A percentile compares a stretch with the other conserved stretches of the same genome.
These are phyloP conservation scores for Ophiocordyceps camponoti-saundersi DNA, from an alignment of 2,329 filamentous ascomycete genomes.

Conservation along the genomic window DNA sequence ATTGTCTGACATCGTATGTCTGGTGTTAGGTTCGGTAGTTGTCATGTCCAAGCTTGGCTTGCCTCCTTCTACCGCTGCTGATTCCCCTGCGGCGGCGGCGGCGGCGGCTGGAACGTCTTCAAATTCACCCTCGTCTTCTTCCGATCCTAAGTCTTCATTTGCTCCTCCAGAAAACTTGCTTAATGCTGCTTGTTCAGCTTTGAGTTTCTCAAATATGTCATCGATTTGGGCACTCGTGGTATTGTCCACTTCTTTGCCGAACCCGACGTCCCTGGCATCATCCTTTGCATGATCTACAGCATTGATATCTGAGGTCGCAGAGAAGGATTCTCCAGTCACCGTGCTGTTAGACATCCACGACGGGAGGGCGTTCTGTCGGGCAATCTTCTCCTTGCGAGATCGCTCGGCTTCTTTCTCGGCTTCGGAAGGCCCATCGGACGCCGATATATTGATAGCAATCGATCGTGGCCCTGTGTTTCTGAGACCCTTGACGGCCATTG, in stretches of 20 bases:
- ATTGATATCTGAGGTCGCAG: constrained; percentile 10
- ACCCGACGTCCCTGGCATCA: constrained; percentile 27
- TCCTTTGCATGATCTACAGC: constrained; percentile 17
- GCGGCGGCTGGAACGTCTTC: constrained; percentile 28
- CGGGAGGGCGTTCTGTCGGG: constrained; percentile 52
- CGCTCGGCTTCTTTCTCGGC: constrained; percentile 49
- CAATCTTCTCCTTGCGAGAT: constrained; percentile 46
- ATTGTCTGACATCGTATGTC: constrained; percentile 8
- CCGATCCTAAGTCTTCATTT: constrained; percentile 15
- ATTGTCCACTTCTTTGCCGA: constrained; percentile 22
- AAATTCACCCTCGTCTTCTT: constrained; percentile 27
- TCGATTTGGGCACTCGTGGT: constrained; percentile 43
- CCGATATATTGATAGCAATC: constrained; percentile 53
- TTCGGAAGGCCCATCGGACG: constrained; percentile 46
- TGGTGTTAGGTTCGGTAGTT: no score
- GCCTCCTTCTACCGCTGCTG: constrained; percentile 1
- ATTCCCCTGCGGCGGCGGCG: constrained; percentile 16
- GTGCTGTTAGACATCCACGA: constrained; percentile 58
- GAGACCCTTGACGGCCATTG: constrained; percentile 53
- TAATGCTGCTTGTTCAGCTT: constrained; percentile 38
- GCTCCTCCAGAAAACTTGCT: constrained; percentile 14
- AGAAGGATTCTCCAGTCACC: constrained; percentile 45
- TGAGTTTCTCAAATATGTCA: constrained; percentile 50
- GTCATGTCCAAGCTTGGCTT: constrained; percentile 10
- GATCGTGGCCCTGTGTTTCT: constrained; percentile 49